A percentile compares a stretch with the other conserved stretches of the same genome.
phyloP scores from a whole-genome alignment of 1,284 basidiomycete species.

The Leucoagaricus sp. region DNA sequence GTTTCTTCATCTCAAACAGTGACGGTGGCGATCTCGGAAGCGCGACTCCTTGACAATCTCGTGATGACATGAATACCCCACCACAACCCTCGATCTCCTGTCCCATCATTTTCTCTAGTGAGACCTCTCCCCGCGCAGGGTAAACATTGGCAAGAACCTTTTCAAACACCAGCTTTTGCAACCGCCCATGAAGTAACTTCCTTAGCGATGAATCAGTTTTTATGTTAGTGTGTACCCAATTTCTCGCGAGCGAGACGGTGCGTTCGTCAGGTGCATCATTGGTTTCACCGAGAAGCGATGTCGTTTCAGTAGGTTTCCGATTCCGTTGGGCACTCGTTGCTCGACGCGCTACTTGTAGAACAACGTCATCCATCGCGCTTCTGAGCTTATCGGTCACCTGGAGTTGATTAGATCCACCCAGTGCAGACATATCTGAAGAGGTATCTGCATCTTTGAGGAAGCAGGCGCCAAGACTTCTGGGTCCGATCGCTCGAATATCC shows the following conservation, averaged over 20 bases:
- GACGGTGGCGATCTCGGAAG: neutral
- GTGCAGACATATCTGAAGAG: slow-evolving; percentile 13
- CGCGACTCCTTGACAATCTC: slow-evolving; percentile 3
- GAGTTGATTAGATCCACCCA: slow-evolving; percentile 18
- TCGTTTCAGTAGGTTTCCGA: slow-evolving; percentile 13
- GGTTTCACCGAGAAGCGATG: slow-evolving; percentile 1
- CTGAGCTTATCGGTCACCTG: slow-evolving; percentile 8
- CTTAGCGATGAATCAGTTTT: slow-evolving; percentile 55
- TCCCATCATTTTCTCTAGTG: slow-evolving; percentile 15
- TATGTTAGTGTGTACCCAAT: slow-evolving; percentile 66
- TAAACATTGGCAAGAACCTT: slow-evolving; percentile 56
- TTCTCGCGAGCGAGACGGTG: slow-evolving; percentile 57
- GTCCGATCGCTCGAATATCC: slow-evolving; percentile 78
- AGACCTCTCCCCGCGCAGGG: slow-evolving; percentile 36
- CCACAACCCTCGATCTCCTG: slow-evolving; percentile 13
- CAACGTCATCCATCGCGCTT: slow-evolving; percentile 45
- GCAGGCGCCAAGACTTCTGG: slow-evolving; percentile 57
- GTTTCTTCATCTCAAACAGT: neutral
- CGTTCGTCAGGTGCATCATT: slow-evolving; percentile 12
- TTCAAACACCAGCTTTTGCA: slow-evolving; percentile 66
- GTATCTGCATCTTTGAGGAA: slow-evolving; percentile 30
- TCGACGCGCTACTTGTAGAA: slow-evolving; percentile 67
- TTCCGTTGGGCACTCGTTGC: slow-evolving; percentile 45
- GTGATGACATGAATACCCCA: slow-evolving; percentile 3
- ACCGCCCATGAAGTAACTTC: slow-evolving; percentile 57